Evolutionary conservation across 2,329 filamentous ascomycete species (phyloP).

Genomic region (Escovopsis sp.): DNA sequence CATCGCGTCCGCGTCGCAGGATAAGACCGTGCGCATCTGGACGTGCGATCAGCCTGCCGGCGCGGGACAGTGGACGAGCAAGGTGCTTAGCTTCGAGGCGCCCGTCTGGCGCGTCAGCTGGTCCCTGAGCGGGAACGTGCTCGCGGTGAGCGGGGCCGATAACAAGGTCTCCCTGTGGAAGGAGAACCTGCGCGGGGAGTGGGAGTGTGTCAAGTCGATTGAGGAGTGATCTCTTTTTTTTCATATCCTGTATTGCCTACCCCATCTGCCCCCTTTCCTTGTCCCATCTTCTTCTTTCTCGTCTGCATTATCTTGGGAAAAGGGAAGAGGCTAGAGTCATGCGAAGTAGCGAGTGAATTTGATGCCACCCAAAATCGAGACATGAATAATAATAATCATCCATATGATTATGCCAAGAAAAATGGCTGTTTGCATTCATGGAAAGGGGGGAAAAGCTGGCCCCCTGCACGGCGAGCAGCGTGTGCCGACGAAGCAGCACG

Average conservation of each 20-base stretch:
- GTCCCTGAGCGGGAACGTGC: constrained; percentile 91
- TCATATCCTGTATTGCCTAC: background rate
- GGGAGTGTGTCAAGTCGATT: constrained; percentile 94
- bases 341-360: too few species aligned
- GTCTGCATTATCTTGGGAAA: background rate
- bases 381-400: too few species aligned
- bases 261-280: background rate
- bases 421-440: too few species aligned
- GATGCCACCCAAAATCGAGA: too few species aligned
- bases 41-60: constrained; percentile 50
- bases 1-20: constrained; percentile 88
- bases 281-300: background rate
- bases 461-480: too few species aligned
- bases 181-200: constrained; percentile 90
- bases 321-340: too few species aligned
- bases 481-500: too few species aligned
- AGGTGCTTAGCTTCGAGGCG: constrained; percentile 74
- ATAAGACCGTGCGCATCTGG: constrained; percentile 97
- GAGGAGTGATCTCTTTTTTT: constrained; percentile 47
- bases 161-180: constrained; percentile 98
- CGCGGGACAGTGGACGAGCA: constrained; percentile 61
- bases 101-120: constrained; percentile 94
- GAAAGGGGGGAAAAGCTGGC: too few species aligned
- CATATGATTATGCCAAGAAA: too few species aligned
- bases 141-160: constrained; percentile 84